phyloP scores from a whole-genome alignment of 208 protist species.

The Lotmaria passim region DNA sequence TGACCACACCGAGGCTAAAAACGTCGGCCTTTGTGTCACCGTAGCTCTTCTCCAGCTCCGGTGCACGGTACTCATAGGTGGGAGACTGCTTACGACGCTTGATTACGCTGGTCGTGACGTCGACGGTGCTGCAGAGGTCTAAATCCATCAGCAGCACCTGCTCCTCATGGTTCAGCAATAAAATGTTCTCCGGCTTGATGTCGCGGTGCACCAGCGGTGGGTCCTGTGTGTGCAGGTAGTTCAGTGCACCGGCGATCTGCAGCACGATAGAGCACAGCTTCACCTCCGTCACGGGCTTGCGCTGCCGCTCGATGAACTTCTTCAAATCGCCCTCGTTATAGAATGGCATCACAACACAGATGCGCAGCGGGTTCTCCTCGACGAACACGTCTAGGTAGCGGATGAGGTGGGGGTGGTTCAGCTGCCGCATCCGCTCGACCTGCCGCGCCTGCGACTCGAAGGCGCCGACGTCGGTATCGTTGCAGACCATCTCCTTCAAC shows the following conservation, averaged over 20 bases:
- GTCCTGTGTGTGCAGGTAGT: constrained; percentile 79
- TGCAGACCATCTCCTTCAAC: constrained; percentile 83
- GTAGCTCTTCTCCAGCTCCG: constrained; percentile 50
- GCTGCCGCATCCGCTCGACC: constrained; percentile 68
- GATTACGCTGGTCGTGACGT: constrained; percentile 51
- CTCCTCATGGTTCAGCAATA: constrained; percentile 79
- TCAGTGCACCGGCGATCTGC: constrained; percentile 76
- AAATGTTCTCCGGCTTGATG: constrained; percentile 91
- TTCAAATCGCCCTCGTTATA: constrained; percentile 82
- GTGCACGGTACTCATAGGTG: constrained; percentile 86
- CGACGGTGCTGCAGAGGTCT: constrained; percentile 71
- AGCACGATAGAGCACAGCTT: constrained; percentile 80
- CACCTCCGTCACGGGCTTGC: constrained; percentile 58
- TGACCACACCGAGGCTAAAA: constrained; percentile 85
- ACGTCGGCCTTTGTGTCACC: constrained; percentile 84
- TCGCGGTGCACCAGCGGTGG: constrained; percentile 88
- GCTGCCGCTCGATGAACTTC: constrained; percentile 65
- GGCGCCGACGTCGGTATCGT: constrained; percentile 32
- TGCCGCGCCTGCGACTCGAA: constrained; percentile 62
- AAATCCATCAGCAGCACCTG: constrained; percentile 91
- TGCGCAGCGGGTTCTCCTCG: constrained; percentile 45
- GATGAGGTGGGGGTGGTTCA: constrained; percentile 85
- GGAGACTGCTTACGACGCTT: constrained; percentile 40
- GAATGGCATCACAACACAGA: constrained; percentile 85
- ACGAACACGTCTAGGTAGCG: constrained; percentile 81